Evolutionary conservation across 179 eudicot species (phyloP).

Genomic region (Vitellaria paradoxa): DNA sequence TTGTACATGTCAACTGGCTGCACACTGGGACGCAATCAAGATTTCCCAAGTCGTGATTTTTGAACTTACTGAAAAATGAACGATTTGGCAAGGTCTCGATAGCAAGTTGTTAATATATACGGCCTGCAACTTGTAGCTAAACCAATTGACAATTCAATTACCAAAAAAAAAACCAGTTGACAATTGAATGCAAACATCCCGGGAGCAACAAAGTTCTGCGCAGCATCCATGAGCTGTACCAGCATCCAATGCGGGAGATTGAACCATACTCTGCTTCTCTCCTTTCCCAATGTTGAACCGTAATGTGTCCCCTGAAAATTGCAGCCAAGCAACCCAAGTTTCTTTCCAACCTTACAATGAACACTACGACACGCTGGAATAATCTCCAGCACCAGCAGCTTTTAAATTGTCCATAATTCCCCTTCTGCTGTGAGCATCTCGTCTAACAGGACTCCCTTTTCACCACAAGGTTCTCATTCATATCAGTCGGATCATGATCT

Average conservation of each 20-base stretch:
- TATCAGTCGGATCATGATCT: slow-evolving; percentile 51
- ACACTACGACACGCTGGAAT: slow-evolving; percentile 52
- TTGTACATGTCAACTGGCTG: not conserved
- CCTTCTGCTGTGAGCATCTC: slow-evolving; percentile 56
- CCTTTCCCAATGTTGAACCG: slow-evolving; percentile 33
- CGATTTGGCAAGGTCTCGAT: not conserved
- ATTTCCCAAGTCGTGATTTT: not conserved
- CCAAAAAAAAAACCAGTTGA: not conserved
- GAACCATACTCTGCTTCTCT: slow-evolving; percentile 36
- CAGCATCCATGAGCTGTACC: slow-evolving; percentile 31
- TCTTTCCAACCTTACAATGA: slow-evolving; percentile 43
- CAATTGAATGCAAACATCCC: slow-evolving; percentile 46
- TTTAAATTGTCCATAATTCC: slow-evolving; percentile 36
- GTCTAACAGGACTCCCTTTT: slow-evolving; percentile 52
- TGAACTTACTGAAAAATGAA: not conserved
- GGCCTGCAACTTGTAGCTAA: not conserved
- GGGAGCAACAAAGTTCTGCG: slow-evolving; percentile 29
- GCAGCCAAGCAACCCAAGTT: slow-evolving; percentile 35
- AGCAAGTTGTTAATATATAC: not conserved
- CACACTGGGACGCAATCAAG: not conserved
- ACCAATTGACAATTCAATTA: not conserved
- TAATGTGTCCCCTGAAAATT: slow-evolving; percentile 22
- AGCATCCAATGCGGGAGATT: slow-evolving; percentile 36
- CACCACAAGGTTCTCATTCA: slow-evolving; percentile 63
- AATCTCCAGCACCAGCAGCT: slow-evolving; percentile 50